Evolutionary conservation across 768 basidiomycete species (phyloP).

Genomic region (Wakefieldia striispora): DNA sequence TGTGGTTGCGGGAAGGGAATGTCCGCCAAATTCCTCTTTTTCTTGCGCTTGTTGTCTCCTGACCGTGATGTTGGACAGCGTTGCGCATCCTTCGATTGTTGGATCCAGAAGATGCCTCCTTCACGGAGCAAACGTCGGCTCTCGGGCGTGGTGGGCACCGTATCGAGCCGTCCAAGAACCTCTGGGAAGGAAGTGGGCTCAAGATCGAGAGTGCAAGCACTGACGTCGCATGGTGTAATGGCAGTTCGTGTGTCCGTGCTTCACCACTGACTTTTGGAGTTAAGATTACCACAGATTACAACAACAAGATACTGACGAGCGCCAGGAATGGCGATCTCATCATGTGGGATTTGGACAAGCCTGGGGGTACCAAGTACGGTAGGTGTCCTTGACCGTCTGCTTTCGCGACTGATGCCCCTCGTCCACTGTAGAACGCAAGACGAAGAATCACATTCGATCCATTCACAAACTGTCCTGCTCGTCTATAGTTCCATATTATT

Average conservation of each 20-base stretch:
- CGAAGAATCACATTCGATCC: slow-evolving; percentile 69
- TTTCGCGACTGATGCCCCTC: slow-evolving; percentile 10
- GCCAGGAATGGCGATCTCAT: slow-evolving; percentile 80
- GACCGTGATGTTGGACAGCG: slow-evolving; percentile 36
- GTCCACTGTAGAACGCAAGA: slow-evolving; percentile 52
- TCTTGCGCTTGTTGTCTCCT: slow-evolving; percentile 1
- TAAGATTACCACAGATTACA: slow-evolving; percentile 48
- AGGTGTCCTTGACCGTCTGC: slow-evolving; percentile 19
- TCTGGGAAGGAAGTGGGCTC: slow-evolving; percentile 76
- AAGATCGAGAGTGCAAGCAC: slow-evolving; percentile 79
- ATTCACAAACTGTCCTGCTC: slow-evolving; percentile 72
- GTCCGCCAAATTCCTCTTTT: slow-evolving; percentile 37
- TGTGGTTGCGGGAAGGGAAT: slow-evolving; percentile 78
- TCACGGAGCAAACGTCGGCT: slow-evolving; percentile 48
- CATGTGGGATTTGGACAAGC: slow-evolving; percentile 76
- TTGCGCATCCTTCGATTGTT: slow-evolving; percentile 59
- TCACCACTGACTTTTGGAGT: not conserved
- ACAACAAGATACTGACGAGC: slow-evolving; percentile 76
- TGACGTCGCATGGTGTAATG: slow-evolving; percentile 78
- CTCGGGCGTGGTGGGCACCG: slow-evolving; percentile 61
- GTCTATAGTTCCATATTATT: slow-evolving; percentile 64
- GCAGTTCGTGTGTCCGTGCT: slow-evolving; percentile 42
- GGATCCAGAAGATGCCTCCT: slow-evolving; percentile 40
- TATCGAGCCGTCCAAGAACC: slow-evolving; percentile 70
- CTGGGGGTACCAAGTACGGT: slow-evolving; percentile 71